These are phyloP conservation scores for Collybia sp. DNA, from an alignment of 768 basidiomycete species.

Conservation along the genomic window DNA sequence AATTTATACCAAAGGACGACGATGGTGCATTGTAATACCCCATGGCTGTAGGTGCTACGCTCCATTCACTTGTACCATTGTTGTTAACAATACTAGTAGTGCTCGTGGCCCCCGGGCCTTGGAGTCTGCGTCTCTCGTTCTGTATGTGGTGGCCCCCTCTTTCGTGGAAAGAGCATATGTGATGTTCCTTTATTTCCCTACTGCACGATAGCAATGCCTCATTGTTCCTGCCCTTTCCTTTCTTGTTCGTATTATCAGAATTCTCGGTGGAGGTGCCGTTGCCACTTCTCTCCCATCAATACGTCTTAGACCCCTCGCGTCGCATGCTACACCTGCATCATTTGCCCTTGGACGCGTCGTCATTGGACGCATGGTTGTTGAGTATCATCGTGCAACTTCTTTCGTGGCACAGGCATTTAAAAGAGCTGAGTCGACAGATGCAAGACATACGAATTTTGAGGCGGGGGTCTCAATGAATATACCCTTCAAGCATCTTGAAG, in stretches of 20 bases:
- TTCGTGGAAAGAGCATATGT: slow-evolving; percentile 19
- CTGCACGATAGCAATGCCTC: slow-evolving; percentile 21
- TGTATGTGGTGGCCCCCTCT: slow-evolving; percentile 17
- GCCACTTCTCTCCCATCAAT: no score
- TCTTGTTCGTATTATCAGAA: slow-evolving; percentile 10
- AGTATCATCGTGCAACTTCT: no score
- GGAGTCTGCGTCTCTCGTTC: slow-evolving; percentile 1
- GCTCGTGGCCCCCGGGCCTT: neutral
- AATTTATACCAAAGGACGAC: slow-evolving; percentile 55
- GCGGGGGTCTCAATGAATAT: no score
- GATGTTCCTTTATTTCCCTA: slow-evolving; percentile 22
- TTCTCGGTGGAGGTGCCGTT: neutral
- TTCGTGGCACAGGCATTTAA: no score
- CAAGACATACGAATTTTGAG: no score
- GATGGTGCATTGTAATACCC: slow-evolving; percentile 21
- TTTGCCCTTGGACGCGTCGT: no score
- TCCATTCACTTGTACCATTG: neutral
- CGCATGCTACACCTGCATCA: no score
- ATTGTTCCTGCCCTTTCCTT: slow-evolving; percentile 15
- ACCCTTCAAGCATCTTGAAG: no score
- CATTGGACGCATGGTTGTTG: no score
- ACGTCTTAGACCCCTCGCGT: no score
- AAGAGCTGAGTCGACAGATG: no score
- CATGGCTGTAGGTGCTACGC: neutral
- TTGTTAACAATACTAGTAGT: neutral